Conservation (phyloP, 192 early-diverging fungal species). For the Coemansia sp. region DNA sequence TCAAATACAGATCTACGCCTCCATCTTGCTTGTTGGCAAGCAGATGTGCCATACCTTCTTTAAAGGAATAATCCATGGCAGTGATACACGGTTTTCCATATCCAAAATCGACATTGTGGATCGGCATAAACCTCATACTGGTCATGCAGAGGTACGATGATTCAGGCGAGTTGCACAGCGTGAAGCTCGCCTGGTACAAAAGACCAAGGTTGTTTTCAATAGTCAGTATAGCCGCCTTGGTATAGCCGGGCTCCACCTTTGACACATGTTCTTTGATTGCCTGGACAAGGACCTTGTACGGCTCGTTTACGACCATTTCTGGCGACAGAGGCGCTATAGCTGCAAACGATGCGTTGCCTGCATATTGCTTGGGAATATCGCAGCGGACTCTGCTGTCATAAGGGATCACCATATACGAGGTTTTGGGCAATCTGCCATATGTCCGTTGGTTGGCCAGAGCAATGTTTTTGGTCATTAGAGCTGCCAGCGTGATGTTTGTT, state of each 20-base stretch:
- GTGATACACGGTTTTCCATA: conserved; percentile 29
- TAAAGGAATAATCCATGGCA: conserved; percentile 29
- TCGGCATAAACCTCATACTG: conserved; percentile 38
- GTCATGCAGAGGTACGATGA: conserved; percentile 37
- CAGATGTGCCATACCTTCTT: conserved; percentile 40
- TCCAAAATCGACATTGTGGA: conserved; percentile 46
- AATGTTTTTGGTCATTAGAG: conserved; percentile 25
- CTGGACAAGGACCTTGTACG: conserved; percentile 25
- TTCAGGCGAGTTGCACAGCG: conserved; percentile 33
- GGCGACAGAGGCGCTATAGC: conserved; percentile 24
- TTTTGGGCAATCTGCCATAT: conserved; percentile 17
- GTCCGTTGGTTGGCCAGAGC: conserved; percentile 23
- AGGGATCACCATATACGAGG: conserved; percentile 35
- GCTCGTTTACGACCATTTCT: conserved; percentile 1
- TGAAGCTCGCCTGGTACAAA: conserved; percentile 29
- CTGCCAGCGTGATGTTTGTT: conserved; percentile 18
- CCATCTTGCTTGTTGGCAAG: conserved; percentile 43
- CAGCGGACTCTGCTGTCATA: conserved; percentile 39
- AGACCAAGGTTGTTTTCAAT: conserved; percentile 41
- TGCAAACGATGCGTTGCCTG: conserved; percentile 38
- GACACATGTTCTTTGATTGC: conserved; percentile 31
- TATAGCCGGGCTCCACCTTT: conserved; percentile 26
- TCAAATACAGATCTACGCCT: conserved; percentile 43
- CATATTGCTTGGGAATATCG: conserved; percentile 22
- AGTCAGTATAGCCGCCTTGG: conserved; percentile 26